A percentile compares a stretch with the other conserved stretches of the same genome.
Evolutionary conservation across 179 eudicot genomes (phyloP).

Genomic region (Dionaea muscipula): DNA sequence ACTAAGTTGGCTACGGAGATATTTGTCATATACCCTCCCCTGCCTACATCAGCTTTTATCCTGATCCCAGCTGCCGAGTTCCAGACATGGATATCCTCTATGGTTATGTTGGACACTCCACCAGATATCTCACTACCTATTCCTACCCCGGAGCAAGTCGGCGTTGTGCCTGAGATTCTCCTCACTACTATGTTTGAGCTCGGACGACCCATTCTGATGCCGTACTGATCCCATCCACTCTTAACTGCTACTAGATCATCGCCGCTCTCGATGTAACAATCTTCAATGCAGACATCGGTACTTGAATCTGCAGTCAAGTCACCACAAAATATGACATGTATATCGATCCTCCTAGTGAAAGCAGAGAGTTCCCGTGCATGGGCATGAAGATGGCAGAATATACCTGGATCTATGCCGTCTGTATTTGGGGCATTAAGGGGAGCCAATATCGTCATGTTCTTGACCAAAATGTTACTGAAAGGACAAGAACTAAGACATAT

Average conservation of each 20-base stretch:
- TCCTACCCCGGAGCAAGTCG: conserved; percentile 92
- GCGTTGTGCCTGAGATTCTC: conserved; percentile 84
- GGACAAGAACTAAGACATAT: background rate
- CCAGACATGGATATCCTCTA: conserved; percentile 54
- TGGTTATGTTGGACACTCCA: conserved; percentile 47
- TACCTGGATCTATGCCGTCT: conserved; percentile 96
- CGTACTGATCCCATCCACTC: conserved; percentile 91
- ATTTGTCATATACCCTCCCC: conserved; percentile 80
- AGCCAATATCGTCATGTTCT: conserved; percentile 85
- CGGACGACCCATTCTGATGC: conserved; percentile 60
- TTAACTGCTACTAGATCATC: conserved; percentile 79
- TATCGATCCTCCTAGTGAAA: too few species aligned
- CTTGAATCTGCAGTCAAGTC: conserved; percentile 52
- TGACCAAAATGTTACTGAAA: conserved; percentile 72
- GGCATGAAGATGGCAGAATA: background rate
- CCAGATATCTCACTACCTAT: conserved; percentile 99
- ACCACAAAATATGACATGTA: background rate
- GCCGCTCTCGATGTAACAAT: conserved; percentile 78
- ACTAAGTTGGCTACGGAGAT: conserved; percentile 47
- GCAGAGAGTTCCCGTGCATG: too few species aligned
- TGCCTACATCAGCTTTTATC: conserved; percentile 69
- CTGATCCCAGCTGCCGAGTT: conserved; percentile 85
- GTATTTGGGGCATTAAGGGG: conserved; percentile 94
- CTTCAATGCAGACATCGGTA: conserved; percentile 72
- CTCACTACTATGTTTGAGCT: conserved; percentile 71